Base-by-base conservation (phyloP, 1,139 yeast genomes). In the Pichia sp. region DNA sequence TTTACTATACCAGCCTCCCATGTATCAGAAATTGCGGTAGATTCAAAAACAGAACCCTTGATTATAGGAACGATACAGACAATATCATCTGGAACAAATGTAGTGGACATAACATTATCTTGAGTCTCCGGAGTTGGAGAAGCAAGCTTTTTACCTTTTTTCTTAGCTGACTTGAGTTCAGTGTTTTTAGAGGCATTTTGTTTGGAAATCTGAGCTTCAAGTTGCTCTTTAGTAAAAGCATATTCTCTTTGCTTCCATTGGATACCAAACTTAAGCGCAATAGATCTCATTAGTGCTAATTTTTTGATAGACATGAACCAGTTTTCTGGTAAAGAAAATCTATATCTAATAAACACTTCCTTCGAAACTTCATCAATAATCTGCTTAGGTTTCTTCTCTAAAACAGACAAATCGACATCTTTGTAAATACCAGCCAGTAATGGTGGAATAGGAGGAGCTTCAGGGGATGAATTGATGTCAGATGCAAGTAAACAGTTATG, bases 201-300 rank as follows among this genome's bases (percentile, higher is more conserved):
- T 4, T 53, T 46, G 15, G 54, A 50, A 23, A 58, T 43, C 34
- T 59, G 65, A 7, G 54, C 53, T 36, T 70, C 76, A 46, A 72
- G 69, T 22, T 63, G 64, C 38, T 68, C 74, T 40, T 59, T 58
- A 32, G 75, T 68, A 57, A 77, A 77, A 12, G 61, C 65, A 57
- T 74, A 80, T 17, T 67, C 61, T 47, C 66, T 69, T n/a, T 74
- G 61, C 50, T 68, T 66, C 85, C 95, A 82, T 66, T 91, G 98
- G 44, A 91, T 75, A 64, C 98, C 98, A 52, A 80, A 76, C 62
- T 84, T 82, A 42, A 69, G 56, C 14, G 95, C 79, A 47, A 88
- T 69, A 49, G 81, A 86, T 64, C 91, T 77, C 57, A 85, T 68
- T 41, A 86, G 59, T 44, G 73, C 72, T 23, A 64, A 50, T 14